Evolutionary conservation across 225 moss, liverwort and hornwort genomes (phyloP).

Genomic region (Polytrichum formosum): DNA sequence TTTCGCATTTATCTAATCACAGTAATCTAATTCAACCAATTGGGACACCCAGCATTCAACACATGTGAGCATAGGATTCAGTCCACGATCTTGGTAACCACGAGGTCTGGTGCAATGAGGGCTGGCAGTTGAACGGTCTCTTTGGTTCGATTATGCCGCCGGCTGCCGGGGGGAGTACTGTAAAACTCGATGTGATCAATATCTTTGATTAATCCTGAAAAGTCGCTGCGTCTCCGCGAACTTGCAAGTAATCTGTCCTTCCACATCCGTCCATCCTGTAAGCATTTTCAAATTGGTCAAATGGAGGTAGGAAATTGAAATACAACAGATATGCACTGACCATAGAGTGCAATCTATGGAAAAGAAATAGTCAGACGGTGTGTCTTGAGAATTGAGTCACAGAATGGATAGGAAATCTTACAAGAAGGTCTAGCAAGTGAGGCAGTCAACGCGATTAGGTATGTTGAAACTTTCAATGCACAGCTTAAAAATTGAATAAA

Average conservation of each 20-base stretch:
- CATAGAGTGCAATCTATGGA: background rate
- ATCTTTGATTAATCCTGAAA: conserved; percentile 47
- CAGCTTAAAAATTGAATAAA: no score
- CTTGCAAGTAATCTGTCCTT: conserved; percentile 40
- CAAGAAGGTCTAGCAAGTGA: no score
- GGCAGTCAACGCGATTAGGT: no score
- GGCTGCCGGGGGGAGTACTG: conserved; percentile 33
- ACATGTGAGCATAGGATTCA: background rate
- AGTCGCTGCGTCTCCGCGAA: conserved; percentile 34
- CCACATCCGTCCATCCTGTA: conserved; percentile 43
- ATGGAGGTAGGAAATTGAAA: no score
- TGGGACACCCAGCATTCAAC: background rate
- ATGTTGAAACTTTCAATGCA: no score
- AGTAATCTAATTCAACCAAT: no score
- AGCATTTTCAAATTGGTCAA: background rate
- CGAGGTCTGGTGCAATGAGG: conserved; percentile 50
- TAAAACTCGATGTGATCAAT: conserved; percentile 47
- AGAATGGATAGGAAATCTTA: no score
- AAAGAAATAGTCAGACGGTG: background rate
- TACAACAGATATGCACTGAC: background rate
- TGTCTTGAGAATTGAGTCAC: background rate
- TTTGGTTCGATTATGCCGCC: conserved; percentile 36
- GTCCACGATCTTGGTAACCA: conserved; percentile 51
- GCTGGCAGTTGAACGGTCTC: conserved; percentile 41
- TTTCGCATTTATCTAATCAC: no score